These are phyloP conservation scores for Astrocystis sublimbata DNA, from an alignment of 495 filamentous ascomycete genomes.

Conservation along the genomic window DNA sequence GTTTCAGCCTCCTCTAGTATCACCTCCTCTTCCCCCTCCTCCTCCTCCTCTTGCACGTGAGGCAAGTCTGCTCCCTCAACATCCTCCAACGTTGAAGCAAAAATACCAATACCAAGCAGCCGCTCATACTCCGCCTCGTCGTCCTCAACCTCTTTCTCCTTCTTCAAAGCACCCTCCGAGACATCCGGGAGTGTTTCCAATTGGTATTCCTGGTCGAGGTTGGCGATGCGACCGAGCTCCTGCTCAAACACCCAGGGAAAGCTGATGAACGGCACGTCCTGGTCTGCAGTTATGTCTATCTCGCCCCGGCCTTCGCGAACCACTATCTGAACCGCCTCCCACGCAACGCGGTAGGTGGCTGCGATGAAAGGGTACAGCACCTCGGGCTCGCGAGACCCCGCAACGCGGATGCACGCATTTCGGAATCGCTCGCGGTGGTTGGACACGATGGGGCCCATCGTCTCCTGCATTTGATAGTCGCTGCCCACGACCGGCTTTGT, in stretches of 20 bases:
- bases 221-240: constrained; percentile 73
- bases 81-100: constrained; percentile 1
- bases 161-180: constrained; percentile 14
- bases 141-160: constrained; percentile 25
- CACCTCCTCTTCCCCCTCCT: constrained; percentile 16
- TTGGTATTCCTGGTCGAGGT: constrained; percentile 17
- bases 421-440: constrained; percentile 67
- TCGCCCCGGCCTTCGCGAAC: constrained; percentile 44
- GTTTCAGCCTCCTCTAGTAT: constrained; percentile 23
- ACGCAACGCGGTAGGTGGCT: constrained; percentile 85
- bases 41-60: neutral
- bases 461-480: constrained; percentile 86
- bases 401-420: constrained; percentile 60
- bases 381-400: constrained; percentile 55
- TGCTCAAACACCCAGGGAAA: constrained; percentile 89
- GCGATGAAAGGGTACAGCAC: constrained; percentile 70
- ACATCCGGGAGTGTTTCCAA: constrained; percentile 24
- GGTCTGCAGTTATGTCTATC: neutral
- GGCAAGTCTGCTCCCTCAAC: neutral
- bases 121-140: constrained; percentile 27
- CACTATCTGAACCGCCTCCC: constrained; percentile 62
- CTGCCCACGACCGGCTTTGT: constrained; percentile 62
- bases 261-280: constrained; percentile 77
- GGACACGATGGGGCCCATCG: constrained; percentile 65
- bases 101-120: constrained; percentile 11